A percentile compares a stretch with the other conserved stretches of the same genome.
phyloP scores from a whole-genome alignment of 164 flowering plant species.

The Paratinospora sagittata region DNA sequence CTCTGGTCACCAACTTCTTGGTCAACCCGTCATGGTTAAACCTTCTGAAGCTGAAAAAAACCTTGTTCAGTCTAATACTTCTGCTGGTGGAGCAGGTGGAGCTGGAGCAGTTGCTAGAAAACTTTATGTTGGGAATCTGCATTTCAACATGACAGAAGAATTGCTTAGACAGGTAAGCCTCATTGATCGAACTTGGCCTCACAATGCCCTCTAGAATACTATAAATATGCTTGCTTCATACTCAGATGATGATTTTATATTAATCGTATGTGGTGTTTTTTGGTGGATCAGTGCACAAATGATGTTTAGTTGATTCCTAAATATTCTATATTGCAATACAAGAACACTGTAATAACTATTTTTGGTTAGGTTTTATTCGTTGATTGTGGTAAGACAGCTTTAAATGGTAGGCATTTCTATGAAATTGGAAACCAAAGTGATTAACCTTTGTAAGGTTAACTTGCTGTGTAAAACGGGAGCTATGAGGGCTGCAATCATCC shows the following conservation, averaged over 20 bases:
- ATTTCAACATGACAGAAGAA: constrained; percentile 86
- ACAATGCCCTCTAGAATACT: not conserved
- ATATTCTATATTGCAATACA: not conserved
- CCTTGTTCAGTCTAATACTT: constrained; percentile 78
- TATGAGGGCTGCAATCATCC: too few relatives aligned
- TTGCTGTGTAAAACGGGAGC: too few relatives aligned
- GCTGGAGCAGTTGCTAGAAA: constrained; percentile 70
- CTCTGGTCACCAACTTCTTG: constrained; percentile 82
- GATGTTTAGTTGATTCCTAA: not conserved
- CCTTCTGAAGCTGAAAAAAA: constrained; percentile 94
- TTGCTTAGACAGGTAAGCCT: constrained; percentile 69
- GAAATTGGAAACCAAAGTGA: too few relatives aligned
- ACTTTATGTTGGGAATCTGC: constrained; percentile 87
- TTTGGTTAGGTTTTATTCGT: not conserved
- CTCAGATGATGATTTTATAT: not conserved
- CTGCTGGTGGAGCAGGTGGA: constrained; percentile 44
- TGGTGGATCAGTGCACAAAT: not conserved
- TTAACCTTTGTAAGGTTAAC: too few relatives aligned
- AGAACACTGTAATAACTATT: not conserved
- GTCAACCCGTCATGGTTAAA: constrained; percentile 92
- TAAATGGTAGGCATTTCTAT: too few relatives aligned
- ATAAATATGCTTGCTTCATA: not conserved
- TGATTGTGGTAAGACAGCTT: not conserved
- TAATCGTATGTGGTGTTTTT: not conserved
- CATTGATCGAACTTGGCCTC: not conserved